Conservation (phyloP, 768 basidiomycete species). For the Naganishia antarctica region DNA sequence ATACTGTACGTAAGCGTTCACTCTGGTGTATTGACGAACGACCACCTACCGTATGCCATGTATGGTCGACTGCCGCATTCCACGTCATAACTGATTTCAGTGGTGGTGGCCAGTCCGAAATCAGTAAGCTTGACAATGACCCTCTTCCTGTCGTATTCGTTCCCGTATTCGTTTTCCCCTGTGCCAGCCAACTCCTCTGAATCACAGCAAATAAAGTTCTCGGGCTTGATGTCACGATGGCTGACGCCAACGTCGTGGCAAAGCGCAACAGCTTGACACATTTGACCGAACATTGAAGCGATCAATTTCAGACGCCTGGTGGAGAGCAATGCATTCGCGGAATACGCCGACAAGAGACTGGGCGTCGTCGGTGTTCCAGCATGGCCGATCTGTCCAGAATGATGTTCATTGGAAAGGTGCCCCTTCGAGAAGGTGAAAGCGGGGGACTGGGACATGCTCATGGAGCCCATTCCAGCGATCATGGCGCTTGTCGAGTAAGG, state of each 20-base stretch:
- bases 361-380: slow-evolving; percentile 79
- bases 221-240: slow-evolving; percentile 98
- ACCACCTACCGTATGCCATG: slow-evolving; percentile 83
- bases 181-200: slow-evolving; percentile 40
- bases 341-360: slow-evolving; percentile 73
- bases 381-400: slow-evolving; percentile 33
- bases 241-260: slow-evolving; percentile 87
- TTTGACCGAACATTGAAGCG: slow-evolving; percentile 94
- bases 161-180: slow-evolving; percentile 36
- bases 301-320: slow-evolving; percentile 84
- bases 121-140: slow-evolving; percentile 95
- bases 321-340: slow-evolving; percentile 74
- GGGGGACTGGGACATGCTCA: slow-evolving; percentile 32
- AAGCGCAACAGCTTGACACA: slow-evolving; percentile 94
- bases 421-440: slow-evolving; percentile 39
- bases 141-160: slow-evolving; percentile 61
- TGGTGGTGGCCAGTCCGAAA: slow-evolving; percentile 89
- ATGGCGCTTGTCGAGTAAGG: slow-evolving; percentile 47
- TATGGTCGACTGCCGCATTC: slow-evolving; percentile 98
- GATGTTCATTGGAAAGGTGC: slow-evolving; percentile 29
- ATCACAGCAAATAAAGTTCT: slow-evolving; percentile 61
- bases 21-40: neutral
- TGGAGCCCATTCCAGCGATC: slow-evolving; percentile 34
- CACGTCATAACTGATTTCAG: slow-evolving; percentile 85
- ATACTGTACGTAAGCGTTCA: neutral